A percentile compares a stretch with the other conserved stretches of the same genome.
phyloP scores from a whole-genome alignment of 1,139 yeast species.

The Lodderomyces elongisporus region DNA sequence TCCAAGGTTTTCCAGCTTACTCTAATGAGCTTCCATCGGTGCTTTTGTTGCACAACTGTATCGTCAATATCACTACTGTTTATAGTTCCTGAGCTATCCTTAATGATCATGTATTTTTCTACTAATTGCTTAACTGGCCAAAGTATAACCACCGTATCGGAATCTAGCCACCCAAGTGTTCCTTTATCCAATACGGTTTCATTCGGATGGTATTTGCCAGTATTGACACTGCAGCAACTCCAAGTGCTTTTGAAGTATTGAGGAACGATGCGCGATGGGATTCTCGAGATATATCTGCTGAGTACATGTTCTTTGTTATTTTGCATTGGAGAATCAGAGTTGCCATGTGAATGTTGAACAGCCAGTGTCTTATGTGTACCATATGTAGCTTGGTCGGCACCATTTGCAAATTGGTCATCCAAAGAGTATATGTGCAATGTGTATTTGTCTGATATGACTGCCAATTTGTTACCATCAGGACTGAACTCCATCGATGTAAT shows the following conservation, averaged over 20 bases:
- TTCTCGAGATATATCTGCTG: slow-evolving; percentile 34
- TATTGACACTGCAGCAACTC: slow-evolving; percentile 81
- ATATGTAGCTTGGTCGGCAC: background rate
- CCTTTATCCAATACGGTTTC: slow-evolving; percentile 49
- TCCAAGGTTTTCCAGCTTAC: slow-evolving; percentile 77
- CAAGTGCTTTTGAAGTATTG: slow-evolving; percentile 80
- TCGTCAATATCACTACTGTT: no score
- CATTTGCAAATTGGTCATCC: slow-evolving; percentile 2
- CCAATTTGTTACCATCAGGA: slow-evolving; percentile 68
- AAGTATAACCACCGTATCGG: slow-evolving; percentile 58
- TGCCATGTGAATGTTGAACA: slow-evolving; percentile 1
- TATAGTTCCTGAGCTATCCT: slow-evolving; percentile 13
- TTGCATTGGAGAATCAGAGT: slow-evolving; percentile 7
- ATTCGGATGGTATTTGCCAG: slow-evolving; percentile 39
- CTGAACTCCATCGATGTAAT: slow-evolving; percentile 82
- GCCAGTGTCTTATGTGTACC: no score
- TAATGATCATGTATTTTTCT: slow-evolving; percentile 78
- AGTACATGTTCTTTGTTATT: slow-evolving; percentile 64
- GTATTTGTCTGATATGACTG: slow-evolving; percentile 82
- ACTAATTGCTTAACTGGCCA: slow-evolving; percentile 74
- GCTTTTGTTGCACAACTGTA: no score
- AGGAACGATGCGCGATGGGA: slow-evolving; percentile 46
- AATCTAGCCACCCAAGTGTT: slow-evolving; percentile 74
- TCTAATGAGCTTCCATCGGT: slow-evolving; percentile 25
- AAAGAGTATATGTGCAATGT: slow-evolving; percentile 81